Base-by-base conservation (phyloP, 208 protist genomes). In the Acanthamoeba comandoni region DNA sequence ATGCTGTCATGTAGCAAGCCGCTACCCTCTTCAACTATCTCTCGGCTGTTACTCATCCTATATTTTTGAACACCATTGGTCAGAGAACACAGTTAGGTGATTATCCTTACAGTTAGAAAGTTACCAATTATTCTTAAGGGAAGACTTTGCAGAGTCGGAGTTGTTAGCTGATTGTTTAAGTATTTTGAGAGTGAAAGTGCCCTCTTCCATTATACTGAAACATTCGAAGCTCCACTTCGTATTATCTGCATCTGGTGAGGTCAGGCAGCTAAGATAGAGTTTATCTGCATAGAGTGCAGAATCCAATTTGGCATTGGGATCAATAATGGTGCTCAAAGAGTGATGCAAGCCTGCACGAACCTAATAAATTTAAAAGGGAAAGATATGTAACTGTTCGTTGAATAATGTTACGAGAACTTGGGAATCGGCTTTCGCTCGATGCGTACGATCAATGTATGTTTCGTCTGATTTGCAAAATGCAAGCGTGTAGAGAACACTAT, bases 391-490 rank as follows among this genome's bases (percentile, higher is more conserved):
- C 35, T 43, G 5, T 43, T n/a, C n/a, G n/a, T n/a, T n/a, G n/a
- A n/a, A n/a, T n/a, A n/a, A n/a, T 43, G 35, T 43, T 43, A 7
- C 35, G 35, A 7, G n/a, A n/a, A n/a, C n/a, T 43, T 43, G 35
- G 1, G 35, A 43, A 43, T 43, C 5, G 35, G 5, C 1, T 43
- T 1, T 43, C 35, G 5, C 24, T 55, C 49, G 11, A 55, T 55
- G 52, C 75, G 43, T 15, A 85, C 52, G 1, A 62, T 55, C 75
- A 88, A 62, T 35, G 24, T n/a, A 29, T 88, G 43, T 13, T n/a
- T 8, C 9, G 80, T 88, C 31, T 88, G 80, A 48, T 88, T 88
- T 55, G 57, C 58, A 35, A 88, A 70, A 26, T 88, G 80, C n/a
- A 88, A 48, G 9, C 80, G 52, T 13, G 80, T 65, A 39, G n/a